These are phyloP conservation scores for Phaeomoniella chlamydospora DNA, from an alignment of 2,329 filamentous ascomycete species.

Conservation along the genomic window DNA sequence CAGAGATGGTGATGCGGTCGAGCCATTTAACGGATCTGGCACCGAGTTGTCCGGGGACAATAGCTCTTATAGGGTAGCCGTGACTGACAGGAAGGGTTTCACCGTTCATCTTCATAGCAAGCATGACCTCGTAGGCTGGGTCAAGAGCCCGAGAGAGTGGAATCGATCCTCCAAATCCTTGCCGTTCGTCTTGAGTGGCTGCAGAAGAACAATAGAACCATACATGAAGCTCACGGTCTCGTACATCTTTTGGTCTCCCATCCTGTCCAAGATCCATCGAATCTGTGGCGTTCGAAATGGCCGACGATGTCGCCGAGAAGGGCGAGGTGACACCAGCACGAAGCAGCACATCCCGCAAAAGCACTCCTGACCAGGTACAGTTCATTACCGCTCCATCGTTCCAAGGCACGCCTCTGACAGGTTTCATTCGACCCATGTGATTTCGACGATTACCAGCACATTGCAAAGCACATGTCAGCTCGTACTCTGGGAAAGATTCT, in stretches of 20 bases:
- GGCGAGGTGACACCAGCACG: constrained; percentile 28
- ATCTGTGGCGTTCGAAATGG: background rate
- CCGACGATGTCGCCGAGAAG: background rate
- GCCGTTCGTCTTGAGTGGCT: constrained; percentile 49
- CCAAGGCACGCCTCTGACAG: constrained; percentile 37
- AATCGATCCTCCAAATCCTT: constrained; percentile 52
- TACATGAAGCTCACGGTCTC: constrained; percentile 30
- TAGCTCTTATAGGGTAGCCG: constrained; percentile 45
- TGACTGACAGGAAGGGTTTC: constrained; percentile 48
- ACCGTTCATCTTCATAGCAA: constrained; percentile 59
- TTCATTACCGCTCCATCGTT: constrained; percentile 56
- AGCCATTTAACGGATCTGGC: constrained; percentile 45
- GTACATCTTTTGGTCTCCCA: background rate
- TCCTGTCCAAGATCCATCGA: background rate
- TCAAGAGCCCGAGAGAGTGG: constrained; percentile 50
- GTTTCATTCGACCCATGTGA: constrained; percentile 55
- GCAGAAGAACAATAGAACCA: constrained; percentile 59
- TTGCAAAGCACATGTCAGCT: constrained; percentile 48
- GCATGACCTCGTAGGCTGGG: constrained; percentile 44
- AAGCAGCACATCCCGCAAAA: constrained; percentile 48
- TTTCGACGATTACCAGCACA: constrained; percentile 56
- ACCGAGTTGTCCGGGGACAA: constrained; percentile 52
- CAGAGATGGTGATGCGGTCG: constrained; percentile 36
- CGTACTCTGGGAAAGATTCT: constrained; percentile 45
- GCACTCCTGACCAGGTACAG: constrained; percentile 47